Percentiles rank a stretch among this genome's conserved stretches.
phyloP scores from a whole-genome alignment of 179 eudicot genomes.

The Heliamphora pulchella region DNA sequence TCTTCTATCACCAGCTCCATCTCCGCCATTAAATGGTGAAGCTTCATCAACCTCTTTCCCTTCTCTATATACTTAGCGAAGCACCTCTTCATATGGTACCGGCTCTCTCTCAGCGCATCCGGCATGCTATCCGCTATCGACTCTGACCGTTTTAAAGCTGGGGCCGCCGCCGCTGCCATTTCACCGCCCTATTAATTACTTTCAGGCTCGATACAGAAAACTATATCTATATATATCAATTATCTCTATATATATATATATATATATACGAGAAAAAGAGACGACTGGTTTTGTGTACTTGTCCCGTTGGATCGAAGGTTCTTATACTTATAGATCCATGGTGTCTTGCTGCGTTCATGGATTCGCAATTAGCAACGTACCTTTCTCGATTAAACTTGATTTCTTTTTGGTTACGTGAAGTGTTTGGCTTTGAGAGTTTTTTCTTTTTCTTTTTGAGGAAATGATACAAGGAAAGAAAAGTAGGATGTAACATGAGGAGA shows the following conservation, averaged over 20 bases:
- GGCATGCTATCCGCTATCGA: slow-evolving; percentile 65
- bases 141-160: slow-evolving; percentile 38
- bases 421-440: neutral
- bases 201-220: neutral
- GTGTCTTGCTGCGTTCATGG: neutral
- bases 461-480: no score
- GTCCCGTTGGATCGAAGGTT: neutral
- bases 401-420: neutral
- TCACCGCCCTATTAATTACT: neutral
- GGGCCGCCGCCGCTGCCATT: slow-evolving; percentile 22
- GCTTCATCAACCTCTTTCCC: slow-evolving; percentile 67
- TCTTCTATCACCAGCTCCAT: slow-evolving; percentile 66
- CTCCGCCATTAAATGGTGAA: slow-evolving; percentile 69
- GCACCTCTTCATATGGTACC: slow-evolving; percentile 66
- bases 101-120: slow-evolving; percentile 55
- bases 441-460: no score
- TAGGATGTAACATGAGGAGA: slow-evolving; percentile 1
- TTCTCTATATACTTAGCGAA: slow-evolving; percentile 53
- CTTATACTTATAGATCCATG: slow-evolving; percentile 2
- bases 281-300: neutral
- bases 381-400: neutral
- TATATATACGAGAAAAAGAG: no score
- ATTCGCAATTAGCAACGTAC: neutral
- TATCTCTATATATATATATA: no score
- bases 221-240: no score